Conservation (phyloP, 768 basidiomycete species). For the Tylopilus subfusipes region DNA sequence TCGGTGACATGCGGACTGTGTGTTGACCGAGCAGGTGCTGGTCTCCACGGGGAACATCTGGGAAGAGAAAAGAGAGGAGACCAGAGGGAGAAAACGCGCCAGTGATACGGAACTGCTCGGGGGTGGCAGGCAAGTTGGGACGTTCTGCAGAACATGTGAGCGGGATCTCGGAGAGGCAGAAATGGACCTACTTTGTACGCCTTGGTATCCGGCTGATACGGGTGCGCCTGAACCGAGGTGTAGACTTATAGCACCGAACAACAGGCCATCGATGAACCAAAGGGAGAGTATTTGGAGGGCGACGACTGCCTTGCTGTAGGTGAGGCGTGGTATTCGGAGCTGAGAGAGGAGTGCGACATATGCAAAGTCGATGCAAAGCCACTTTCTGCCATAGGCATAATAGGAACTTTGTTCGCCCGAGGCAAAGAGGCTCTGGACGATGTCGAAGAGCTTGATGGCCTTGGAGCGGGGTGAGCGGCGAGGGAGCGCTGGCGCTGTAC, state of each 20-base stretch:
- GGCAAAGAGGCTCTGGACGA: constrained; percentile 52
- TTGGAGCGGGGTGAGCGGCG: constrained; percentile 29
- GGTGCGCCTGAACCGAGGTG: constrained; percentile 38
- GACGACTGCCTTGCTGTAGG: constrained; percentile 61
- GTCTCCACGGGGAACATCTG: constrained; percentile 40
- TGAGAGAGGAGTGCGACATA: constrained; percentile 55
- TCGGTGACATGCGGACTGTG: constrained; percentile 89
- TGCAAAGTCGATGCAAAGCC: constrained; percentile 66
- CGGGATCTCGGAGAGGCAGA: neutral
- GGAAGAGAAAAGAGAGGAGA: constrained; percentile 39
- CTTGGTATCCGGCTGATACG: constrained; percentile 13
- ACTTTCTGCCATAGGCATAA: constrained; percentile 59
- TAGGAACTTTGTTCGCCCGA: constrained; percentile 39
- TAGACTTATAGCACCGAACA: constrained; percentile 70
- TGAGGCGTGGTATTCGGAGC: constrained; percentile 72
- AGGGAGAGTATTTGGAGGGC: constrained; percentile 57
- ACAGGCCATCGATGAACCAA: constrained; percentile 62
- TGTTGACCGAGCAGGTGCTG: constrained; percentile 78
- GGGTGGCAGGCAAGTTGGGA: constrained; percentile 40
- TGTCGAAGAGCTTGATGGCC: constrained; percentile 76
- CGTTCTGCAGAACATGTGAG: constrained; percentile 24
- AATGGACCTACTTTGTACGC: constrained; percentile 32
- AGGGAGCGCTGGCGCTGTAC: no score
- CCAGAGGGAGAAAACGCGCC: constrained; percentile 52
- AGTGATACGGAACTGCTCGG: constrained; percentile 46